phyloP scores from a whole-genome alignment of 257 asterid species.

The Avicennia marina region DNA sequence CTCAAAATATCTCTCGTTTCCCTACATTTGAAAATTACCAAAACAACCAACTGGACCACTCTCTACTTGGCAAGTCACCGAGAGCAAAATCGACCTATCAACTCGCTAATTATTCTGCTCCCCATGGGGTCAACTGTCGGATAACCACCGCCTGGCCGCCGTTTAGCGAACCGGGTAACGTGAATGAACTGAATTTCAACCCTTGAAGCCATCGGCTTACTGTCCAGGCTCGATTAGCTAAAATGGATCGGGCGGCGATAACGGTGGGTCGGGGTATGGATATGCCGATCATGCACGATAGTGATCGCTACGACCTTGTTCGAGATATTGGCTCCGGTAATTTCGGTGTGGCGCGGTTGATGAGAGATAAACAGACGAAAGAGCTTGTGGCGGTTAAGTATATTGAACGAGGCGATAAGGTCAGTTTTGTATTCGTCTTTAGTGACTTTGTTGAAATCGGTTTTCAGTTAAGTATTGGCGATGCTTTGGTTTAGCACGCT shows the following conservation, averaged over 20 bases:
- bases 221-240: background rate
- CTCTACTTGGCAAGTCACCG: background rate
- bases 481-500: background rate
- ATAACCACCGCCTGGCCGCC: slow-evolving; percentile 9
- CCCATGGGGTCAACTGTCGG: slow-evolving; percentile 14
- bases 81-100: slow-evolving; percentile 18
- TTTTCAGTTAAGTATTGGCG: background rate
- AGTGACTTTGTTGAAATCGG: background rate
- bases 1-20: too few species aligned
- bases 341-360: slow-evolving; percentile 75
- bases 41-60: slow-evolving; percentile 7
- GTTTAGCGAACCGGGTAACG: slow-evolving; percentile 13
- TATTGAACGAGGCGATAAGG: slow-evolving; percentile 91
- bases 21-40: too few species aligned
- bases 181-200: slow-evolving; percentile 13
- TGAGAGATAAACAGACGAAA: slow-evolving; percentile 77
- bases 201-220: background rate
- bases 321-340: slow-evolving; percentile 85
- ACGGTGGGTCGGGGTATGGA: slow-evolving; percentile 58
- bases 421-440: slow-evolving; percentile 17
- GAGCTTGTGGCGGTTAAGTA: slow-evolving; percentile 85
- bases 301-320: slow-evolving; percentile 79
- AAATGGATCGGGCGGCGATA: slow-evolving; percentile 69
- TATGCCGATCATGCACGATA: slow-evolving; percentile 94
- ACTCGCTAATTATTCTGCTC: slow-evolving; percentile 9